Base-by-base conservation (phyloP, 371 early-diverging fungal species). In the Rhizopus delemar region DNA sequence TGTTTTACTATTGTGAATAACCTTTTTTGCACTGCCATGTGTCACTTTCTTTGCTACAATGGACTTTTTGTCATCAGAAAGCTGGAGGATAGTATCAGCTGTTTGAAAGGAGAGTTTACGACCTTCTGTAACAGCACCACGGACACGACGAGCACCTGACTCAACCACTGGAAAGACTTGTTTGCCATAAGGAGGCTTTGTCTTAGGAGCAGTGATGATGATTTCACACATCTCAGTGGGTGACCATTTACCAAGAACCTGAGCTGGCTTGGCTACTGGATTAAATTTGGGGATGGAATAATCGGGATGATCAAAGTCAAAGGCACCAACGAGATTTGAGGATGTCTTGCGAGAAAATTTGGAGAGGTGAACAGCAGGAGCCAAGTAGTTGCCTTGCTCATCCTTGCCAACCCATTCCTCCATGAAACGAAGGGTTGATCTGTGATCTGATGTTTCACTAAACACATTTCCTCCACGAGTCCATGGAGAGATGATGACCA, bases 401-500 rank as follows among this genome's bases (percentile, higher is more conserved):
- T 57, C 38, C 16, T 58, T 58, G 8, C 69, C 69, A 53, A 69
- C 56, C 65, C 66, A 69, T 52, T 69, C 62, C 50, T 69, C 69
- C 58, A 69, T 51, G 22, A 69, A 59, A 34, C 34, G 57, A 2
- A 69, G 49, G 2, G 65, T 65, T 5, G 69, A 65, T 2, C 65
- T 64, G 33, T 69, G 69, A 29, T 69, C 69, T 13, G 69, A 48
- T 3, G 57, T 53, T 48, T 69, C 69, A 51, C 58, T 60, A 41
- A 69, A 69, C 41, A 69, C 66, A 50, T 69, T 56, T 8, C 69
- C 69, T 49, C 69, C 69, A 15, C 69, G 61, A 28, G 61, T 61
- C 39, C 43, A 69, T 51, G 69, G 69, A 41, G 62, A 61, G 11
- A 69, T 41, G 33, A 65, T 52, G 4, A 65, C 59, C 60, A 69